A percentile compares a stretch with the other conserved stretches of the same genome.
Conservation (phyloP, 2,329 filamentous ascomycete genomes). For the Diaporthe ampelina region DNA sequence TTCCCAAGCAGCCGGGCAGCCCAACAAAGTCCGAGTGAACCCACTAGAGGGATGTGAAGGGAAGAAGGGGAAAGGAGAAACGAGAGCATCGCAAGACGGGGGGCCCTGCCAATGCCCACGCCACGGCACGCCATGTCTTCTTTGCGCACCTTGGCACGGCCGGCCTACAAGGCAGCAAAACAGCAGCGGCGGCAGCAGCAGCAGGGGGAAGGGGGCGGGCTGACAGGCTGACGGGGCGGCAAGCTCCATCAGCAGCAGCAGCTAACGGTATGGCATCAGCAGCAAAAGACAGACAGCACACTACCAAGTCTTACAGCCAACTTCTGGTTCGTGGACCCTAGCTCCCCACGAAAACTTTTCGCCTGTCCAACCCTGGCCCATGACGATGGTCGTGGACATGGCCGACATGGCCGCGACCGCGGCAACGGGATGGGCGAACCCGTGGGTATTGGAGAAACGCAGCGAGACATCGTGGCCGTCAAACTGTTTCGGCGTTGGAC, state of each 20-base stretch:
- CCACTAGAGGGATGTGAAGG: background rate
- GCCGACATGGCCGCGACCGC: conserved; percentile 1
- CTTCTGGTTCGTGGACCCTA: conserved; percentile 18
- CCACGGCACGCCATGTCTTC: conserved; percentile 24
- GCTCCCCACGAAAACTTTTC: conserved; percentile 28
- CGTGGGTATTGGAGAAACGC: conserved; percentile 28
- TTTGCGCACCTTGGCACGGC: conserved; percentile 11
- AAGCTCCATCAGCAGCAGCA: background rate
- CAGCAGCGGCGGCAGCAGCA: background rate
- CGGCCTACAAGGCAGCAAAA: conserved; percentile 5
- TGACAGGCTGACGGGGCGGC: conserved; percentile 1
- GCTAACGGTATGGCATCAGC: background rate
- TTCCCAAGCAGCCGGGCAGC: background rate
- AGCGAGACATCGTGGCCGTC: conserved; percentile 14
- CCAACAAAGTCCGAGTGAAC: conserved; percentile 28
- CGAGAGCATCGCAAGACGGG: background rate
- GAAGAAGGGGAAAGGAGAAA: background rate
- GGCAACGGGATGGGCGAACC: conserved; percentile 16
- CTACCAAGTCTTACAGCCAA: background rate
- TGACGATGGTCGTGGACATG: conserved; percentile 16
- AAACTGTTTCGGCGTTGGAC: conserved; percentile 17
- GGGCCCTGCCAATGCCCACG: conserved; percentile 24
- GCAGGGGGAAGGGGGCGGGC: conserved; percentile 3
- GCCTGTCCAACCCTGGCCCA: conserved; percentile 20
- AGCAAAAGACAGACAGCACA: background rate